Evolutionary conservation across 176 grass and related monocot genomes (phyloP).

Genomic region (Musa acuminata): DNA sequence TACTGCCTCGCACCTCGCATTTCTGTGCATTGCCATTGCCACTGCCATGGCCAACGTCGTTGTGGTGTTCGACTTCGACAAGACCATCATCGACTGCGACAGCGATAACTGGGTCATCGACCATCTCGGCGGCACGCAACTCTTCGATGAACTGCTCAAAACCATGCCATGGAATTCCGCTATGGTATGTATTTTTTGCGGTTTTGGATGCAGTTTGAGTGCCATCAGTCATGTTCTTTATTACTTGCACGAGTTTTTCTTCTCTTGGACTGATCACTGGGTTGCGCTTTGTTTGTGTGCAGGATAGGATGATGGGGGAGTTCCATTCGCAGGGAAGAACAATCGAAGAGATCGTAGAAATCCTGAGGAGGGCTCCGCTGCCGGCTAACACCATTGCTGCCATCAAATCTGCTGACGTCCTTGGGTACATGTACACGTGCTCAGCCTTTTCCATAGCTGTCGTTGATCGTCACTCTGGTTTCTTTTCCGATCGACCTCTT

Average conservation of each 20-base stretch:
- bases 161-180: slow-evolving; percentile 62
- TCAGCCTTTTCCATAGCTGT: neutral
- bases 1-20: neutral
- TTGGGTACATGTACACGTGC: slow-evolving; percentile 19
- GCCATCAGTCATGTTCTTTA: too few species aligned
- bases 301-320: slow-evolving; percentile 74
- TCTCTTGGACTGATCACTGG: too few species aligned
- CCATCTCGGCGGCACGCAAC: slow-evolving; percentile 41
- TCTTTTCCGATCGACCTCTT: neutral
- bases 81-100: slow-evolving; percentile 90
- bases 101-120: slow-evolving; percentile 83
- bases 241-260: too few species aligned
- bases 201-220: too few species aligned
- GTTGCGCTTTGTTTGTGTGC: neutral
- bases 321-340: slow-evolving; percentile 46
- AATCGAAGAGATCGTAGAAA: slow-evolving; percentile 33
- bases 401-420: slow-evolving; percentile 41
- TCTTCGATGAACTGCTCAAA: slow-evolving; percentile 49
- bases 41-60: slow-evolving; percentile 27
- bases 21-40: slow-evolving; percentile 1
- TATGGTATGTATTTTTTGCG: too few species aligned
- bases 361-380: slow-evolving; percentile 42
- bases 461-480: neutral
- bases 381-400: slow-evolving; percentile 32
- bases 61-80: slow-evolving; percentile 85